Percentiles rank a stretch among this genome's conserved stretches.
Evolutionary conservation across 441 rosid species (phyloP).

Genomic region (Sinapis alba): DNA sequence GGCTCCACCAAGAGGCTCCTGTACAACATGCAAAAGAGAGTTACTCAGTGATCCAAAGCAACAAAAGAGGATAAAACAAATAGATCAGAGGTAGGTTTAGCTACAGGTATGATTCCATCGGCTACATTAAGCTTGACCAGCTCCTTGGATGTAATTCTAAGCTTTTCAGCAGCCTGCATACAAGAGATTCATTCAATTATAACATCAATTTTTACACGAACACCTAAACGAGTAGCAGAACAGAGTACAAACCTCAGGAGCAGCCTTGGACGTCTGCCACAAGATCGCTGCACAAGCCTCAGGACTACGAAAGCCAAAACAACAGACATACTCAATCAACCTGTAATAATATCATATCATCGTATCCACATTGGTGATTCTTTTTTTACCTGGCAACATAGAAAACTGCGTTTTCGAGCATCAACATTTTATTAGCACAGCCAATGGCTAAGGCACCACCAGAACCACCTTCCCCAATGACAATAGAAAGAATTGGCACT

Average conservation of each 20-base stretch:
- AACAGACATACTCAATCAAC: not conserved
- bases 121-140: constrained; percentile 71
- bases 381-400: constrained; percentile 82
- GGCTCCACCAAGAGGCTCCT: constrained; percentile 98
- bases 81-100: constrained; percentile 21
- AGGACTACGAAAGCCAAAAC: constrained; percentile 53
- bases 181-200: constrained; percentile 10
- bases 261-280: constrained; percentile 86
- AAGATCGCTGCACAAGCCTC: constrained; percentile 98
- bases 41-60: not conserved
- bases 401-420: constrained; percentile 94
- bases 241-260: constrained; percentile 70
- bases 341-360: not conserved
- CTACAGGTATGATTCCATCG: constrained; percentile 89
- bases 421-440: constrained; percentile 83
- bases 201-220: not conserved
- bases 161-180: constrained; percentile 86
- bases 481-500: constrained; percentile 90
- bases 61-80: constrained; percentile 10
- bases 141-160: constrained; percentile 79
- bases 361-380: not conserved
- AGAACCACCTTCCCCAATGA: constrained; percentile 98
- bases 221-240: constrained; percentile 18
- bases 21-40: constrained; percentile 27
- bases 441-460: constrained; percentile 97